phyloP scores from a whole-genome alignment of 2,329 filamentous ascomycete species.

The Beauveria sp. region DNA sequence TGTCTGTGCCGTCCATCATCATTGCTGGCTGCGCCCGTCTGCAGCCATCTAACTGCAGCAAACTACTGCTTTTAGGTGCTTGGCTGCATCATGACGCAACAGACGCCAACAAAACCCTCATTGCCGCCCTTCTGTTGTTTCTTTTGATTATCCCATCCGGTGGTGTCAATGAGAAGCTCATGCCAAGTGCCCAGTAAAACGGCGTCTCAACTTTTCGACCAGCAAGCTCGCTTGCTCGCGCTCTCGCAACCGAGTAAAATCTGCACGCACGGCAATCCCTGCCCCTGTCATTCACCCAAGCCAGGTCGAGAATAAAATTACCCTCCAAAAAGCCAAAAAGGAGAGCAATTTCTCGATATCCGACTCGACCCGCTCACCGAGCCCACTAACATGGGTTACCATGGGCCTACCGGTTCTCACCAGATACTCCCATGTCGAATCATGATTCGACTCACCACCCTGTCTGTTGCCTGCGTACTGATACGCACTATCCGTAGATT shows the following conservation, averaged over 20 bases:
- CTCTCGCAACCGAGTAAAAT: too few relatives aligned
- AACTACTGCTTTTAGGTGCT: too few relatives aligned
- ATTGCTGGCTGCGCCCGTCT: not conserved
- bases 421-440: too few relatives aligned
- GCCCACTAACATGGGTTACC: not conserved
- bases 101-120: too few relatives aligned
- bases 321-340: not conserved
- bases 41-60: not conserved
- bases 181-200: not conserved
- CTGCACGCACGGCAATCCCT: not conserved
- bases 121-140: too few relatives aligned
- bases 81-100: too few relatives aligned
- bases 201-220: not conserved
- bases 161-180: not conserved
- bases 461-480: too few relatives aligned
- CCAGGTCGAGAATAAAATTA: not conserved
- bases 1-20: too few relatives aligned
- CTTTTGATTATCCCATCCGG: not conserved
- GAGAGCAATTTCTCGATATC: constrained; percentile 6
- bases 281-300: not conserved
- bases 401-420: not conserved
- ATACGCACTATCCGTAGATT: too few relatives aligned
- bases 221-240: not conserved
- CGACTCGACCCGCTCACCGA: constrained; percentile 3
- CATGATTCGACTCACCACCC: too few relatives aligned